phyloP scores from a whole-genome alignment of 805 yeast species.

The Saturnispora bothae region DNA sequence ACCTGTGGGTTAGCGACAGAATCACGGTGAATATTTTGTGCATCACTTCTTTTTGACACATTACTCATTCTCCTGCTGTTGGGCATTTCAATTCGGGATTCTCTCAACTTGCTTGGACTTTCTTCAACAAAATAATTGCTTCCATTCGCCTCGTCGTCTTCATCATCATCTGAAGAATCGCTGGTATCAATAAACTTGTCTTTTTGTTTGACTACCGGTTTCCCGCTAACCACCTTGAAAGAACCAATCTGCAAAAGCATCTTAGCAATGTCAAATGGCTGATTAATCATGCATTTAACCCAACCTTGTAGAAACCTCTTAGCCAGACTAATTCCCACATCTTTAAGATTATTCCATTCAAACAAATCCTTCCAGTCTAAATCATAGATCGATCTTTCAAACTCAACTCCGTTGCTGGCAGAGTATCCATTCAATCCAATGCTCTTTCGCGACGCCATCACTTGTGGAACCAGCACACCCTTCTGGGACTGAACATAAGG shows the following conservation, averaged over 20 bases:
- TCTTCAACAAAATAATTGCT: slow-evolving; percentile 20
- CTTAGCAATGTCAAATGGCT: slow-evolving; percentile 82
- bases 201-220: neutral
- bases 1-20: neutral
- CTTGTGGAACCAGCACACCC: slow-evolving; percentile 4
- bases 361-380: slow-evolving; percentile 59
- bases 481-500: slow-evolving; percentile 18
- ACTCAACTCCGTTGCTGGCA: neutral
- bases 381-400: slow-evolving; percentile 25
- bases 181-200: neutral
- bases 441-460: neutral
- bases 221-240: slow-evolving; percentile 27
- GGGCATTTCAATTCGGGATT: slow-evolving; percentile 24
- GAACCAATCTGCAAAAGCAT: slow-evolving; percentile 73
- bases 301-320: slow-evolving; percentile 60
- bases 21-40: neutral
- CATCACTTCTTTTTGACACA: neutral
- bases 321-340: slow-evolving; percentile 44
- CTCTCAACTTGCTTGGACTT: slow-evolving; percentile 16
- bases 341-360: slow-evolving; percentile 47
- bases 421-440: slow-evolving; percentile 10
- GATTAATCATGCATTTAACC: slow-evolving; percentile 56
- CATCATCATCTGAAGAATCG: slow-evolving; percentile 19
- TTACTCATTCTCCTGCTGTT: slow-evolving; percentile 13
- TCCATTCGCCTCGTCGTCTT: slow-evolving; percentile 9